Percentiles rank a stretch among this genome's conserved stretches.
phyloP scores from a whole-genome alignment of 176 grass and related monocot genomes.

The Secale cereale region DNA sequence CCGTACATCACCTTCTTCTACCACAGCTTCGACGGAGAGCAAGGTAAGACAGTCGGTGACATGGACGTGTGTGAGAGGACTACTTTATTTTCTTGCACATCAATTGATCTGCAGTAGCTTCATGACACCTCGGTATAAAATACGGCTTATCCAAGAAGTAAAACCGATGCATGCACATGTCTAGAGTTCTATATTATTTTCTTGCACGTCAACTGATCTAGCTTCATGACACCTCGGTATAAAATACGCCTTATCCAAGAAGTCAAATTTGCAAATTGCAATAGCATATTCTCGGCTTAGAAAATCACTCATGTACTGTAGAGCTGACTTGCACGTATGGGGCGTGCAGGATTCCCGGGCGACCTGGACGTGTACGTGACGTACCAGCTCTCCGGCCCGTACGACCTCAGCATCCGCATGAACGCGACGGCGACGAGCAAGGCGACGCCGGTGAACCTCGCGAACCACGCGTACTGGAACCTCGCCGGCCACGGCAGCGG shows the following conservation, averaged over 20 bases:
- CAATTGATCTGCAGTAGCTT: neutral
- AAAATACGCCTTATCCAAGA: too few relatives aligned
- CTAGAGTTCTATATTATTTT: too few relatives aligned
- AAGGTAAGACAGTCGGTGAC: neutral
- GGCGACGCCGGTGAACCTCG: slow-evolving; percentile 75
- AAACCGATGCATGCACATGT: too few relatives aligned
- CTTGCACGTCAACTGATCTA: neutral
- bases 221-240: neutral
- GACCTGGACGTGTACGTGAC: slow-evolving; percentile 76
- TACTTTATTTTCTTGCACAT: neutral
- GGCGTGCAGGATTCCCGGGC: slow-evolving; percentile 66
- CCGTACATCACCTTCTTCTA: slow-evolving; percentile 17
- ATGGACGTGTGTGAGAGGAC: too few relatives aligned
- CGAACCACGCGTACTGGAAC: slow-evolving; percentile 81
- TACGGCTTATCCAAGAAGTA: neutral
- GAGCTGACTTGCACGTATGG: slow-evolving; percentile 2
- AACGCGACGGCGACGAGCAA: slow-evolving; percentile 44
- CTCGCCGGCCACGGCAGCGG: slow-evolving; percentile 23
- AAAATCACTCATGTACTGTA: too few relatives aligned
- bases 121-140: neutral
- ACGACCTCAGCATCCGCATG: slow-evolving; percentile 58
- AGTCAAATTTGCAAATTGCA: slow-evolving; percentile 20
- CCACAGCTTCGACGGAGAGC: slow-evolving; percentile 7
- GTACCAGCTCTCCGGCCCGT: slow-evolving; percentile 46
- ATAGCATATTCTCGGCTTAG: neutral